Evolutionary conservation across 805 yeast species (phyloP).

Genomic region (Myxozyma neglecta): DNA sequence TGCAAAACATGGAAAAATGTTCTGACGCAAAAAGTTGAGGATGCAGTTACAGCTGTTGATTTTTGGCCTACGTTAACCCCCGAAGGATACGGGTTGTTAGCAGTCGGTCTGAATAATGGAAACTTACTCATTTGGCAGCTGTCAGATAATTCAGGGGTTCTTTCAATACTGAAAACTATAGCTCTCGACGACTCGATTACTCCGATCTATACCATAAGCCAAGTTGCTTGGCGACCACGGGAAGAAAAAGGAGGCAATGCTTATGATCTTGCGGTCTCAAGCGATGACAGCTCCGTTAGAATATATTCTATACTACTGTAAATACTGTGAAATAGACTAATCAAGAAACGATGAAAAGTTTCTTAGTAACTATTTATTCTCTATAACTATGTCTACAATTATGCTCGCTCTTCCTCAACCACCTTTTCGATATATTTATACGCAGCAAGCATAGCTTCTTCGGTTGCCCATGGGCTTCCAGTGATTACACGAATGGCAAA

Average conservation of each 20-base stretch:
- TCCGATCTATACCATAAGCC: conserved; percentile 64
- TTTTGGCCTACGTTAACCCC: conserved; percentile 8
- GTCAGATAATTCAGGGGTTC: conserved; percentile 19
- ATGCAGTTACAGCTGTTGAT: conserved; percentile 32
- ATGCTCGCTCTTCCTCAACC: conserved; percentile 20
- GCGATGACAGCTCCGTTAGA: conserved; percentile 65
- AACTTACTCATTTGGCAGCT: conserved; percentile 50
- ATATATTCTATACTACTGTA: conserved; percentile 33
- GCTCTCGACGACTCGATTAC: conserved; percentile 45
- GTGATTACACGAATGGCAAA: conserved; percentile 31
- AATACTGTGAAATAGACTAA: background rate
- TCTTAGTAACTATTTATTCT: too few species aligned
- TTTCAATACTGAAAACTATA: conserved; percentile 38
- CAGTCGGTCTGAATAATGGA: conserved; percentile 75
- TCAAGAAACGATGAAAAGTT: too few species aligned
- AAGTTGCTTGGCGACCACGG: conserved; percentile 57
- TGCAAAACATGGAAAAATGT: conserved; percentile 41
- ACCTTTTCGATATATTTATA: conserved; percentile 16
- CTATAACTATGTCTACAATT: background rate
- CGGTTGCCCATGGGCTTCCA: conserved; percentile 31
- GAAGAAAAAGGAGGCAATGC: conserved; percentile 23
- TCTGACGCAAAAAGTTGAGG: conserved; percentile 30
- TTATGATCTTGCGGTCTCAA: conserved; percentile 55
- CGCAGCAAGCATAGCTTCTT: conserved; percentile 20
- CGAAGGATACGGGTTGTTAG: conserved; percentile 44